Evolutionary conservation across 805 yeast species (phyloP), one percentile per base, ranked within the genome.

Genomic region (Wickerhamiella nectarea): DNA sequence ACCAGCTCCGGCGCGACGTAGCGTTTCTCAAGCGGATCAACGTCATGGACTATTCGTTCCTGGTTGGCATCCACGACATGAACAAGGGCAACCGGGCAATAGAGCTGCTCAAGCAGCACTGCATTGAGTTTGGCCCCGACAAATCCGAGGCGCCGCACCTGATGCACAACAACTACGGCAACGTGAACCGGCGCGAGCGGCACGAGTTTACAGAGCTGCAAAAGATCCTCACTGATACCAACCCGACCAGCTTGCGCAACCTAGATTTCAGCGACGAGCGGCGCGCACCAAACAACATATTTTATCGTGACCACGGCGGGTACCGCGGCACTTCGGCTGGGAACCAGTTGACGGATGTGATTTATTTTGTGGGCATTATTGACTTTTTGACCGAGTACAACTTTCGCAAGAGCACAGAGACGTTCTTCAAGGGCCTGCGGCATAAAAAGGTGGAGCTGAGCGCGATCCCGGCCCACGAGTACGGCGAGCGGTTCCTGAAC

Each of bases 31-130:
- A 84, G 48, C 69, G 72, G 46, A 66, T 85, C 50, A 85, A 86
- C 53, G 87, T 84, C 28, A 91, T 91, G 99, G 99, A 91, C 60
- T 91, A 93, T 61, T 86, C 96, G 0, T 67, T 91, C 48, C 65
- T 91, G 38, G 63, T 93, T 36, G 99, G 98, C 0, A 71, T 87
- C 25, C 96, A 85, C 57, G 91, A 87, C 57, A 65, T 80, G 48
- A 67, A 68, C 22, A 67, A 69, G 49, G 83, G 79, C 2, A 74
- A 74, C 47, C 67, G 70, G 4, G 58, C 58, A 2, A 44, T 54
- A 37, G 49, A 49, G 34, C 41, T 51, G 35, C 44, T 55, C 34
- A 15, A 28, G 20, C 35, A 40, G 18, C 43, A 40, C 38, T 40
- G 43, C 34, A 45, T 51, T 10, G 52, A 55, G 42, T 55, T 55